Evolutionary conservation across 2,329 filamentous ascomycete species (phyloP).

Genomic region (Botrytis squamosa): DNA sequence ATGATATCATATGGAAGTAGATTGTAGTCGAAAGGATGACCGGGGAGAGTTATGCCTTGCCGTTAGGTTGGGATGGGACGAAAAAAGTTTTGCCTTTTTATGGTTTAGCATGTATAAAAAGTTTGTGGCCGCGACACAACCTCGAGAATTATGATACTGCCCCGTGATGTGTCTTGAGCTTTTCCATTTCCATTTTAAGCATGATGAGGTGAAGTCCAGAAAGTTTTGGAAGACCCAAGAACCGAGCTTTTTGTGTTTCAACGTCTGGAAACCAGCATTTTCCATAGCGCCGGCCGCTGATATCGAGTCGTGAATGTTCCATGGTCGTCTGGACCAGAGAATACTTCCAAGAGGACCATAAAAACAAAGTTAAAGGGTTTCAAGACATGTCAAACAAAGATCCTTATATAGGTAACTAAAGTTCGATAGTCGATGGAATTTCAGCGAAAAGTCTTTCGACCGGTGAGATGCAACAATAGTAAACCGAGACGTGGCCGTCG

Average conservation of each 20-base stretch:
- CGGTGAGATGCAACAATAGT: not conserved
- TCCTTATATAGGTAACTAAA: not conserved
- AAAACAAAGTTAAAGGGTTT: not conserved
- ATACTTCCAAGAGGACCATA: not conserved
- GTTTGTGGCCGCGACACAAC: not conserved
- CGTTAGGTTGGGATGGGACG: not conserved
- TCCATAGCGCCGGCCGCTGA: not conserved
- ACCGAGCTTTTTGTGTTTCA: no score
- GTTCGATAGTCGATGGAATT: not conserved
- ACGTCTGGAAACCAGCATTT: not conserved
- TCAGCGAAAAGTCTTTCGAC: not conserved
- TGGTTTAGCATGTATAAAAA: slow-evolving; percentile 6
- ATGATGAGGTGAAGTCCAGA: not conserved
- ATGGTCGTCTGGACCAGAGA: not conserved
- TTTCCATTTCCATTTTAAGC: not conserved
- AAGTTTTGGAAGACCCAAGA: not conserved
- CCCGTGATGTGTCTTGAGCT: not conserved
- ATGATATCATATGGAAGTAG: not conserved
- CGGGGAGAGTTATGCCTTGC: not conserved
- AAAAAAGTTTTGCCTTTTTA: not conserved
- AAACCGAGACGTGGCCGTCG: not conserved
- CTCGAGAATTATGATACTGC: not conserved
- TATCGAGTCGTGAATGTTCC: not conserved
- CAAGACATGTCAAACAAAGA: not conserved
- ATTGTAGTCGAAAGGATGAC: not conserved